Percentiles rank a stretch among this genome's conserved stretches.
These are phyloP conservation scores for Penicillium antarcticum DNA, from an alignment of 495 filamentous ascomycete species.

Conservation along the genomic window DNA sequence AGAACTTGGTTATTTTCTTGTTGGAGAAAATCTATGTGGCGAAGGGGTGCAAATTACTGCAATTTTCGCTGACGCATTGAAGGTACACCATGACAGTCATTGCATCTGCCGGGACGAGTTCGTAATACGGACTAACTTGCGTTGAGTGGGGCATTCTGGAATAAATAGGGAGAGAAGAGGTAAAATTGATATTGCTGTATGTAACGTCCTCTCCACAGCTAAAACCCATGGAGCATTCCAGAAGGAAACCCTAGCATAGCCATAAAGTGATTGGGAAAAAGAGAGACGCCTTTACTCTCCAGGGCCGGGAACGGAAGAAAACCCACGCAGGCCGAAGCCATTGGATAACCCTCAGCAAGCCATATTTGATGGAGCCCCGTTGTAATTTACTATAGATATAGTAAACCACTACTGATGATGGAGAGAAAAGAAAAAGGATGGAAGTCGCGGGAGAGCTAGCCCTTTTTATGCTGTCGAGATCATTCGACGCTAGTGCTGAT, in stretches of 20 bases:
- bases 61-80: no score
- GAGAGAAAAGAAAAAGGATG: constrained; percentile 34
- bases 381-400: constrained; percentile 39
- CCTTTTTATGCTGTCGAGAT: constrained; percentile 23
- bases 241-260: constrained; percentile 46
- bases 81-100: no score
- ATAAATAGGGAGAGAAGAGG: no score
- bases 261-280: constrained; percentile 46
- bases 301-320: constrained; percentile 50
- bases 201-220: constrained; percentile 48
- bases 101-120: no score
- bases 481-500: constrained; percentile 24
- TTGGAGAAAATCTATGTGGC: no score
- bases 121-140: no score
- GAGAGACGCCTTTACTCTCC: constrained; percentile 40
- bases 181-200: no score
- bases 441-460: constrained; percentile 3
- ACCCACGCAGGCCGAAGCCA: constrained; percentile 40
- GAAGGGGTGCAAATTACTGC: no score
- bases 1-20: no score
- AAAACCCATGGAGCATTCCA: constrained; percentile 44
- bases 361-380: constrained; percentile 41
- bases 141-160: no score
- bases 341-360: constrained; percentile 51
- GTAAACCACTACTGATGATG: constrained; percentile 56